Base-by-base conservation (phyloP, 176 grass and related monocot species). In the Puccinellia tenuiflora region DNA sequence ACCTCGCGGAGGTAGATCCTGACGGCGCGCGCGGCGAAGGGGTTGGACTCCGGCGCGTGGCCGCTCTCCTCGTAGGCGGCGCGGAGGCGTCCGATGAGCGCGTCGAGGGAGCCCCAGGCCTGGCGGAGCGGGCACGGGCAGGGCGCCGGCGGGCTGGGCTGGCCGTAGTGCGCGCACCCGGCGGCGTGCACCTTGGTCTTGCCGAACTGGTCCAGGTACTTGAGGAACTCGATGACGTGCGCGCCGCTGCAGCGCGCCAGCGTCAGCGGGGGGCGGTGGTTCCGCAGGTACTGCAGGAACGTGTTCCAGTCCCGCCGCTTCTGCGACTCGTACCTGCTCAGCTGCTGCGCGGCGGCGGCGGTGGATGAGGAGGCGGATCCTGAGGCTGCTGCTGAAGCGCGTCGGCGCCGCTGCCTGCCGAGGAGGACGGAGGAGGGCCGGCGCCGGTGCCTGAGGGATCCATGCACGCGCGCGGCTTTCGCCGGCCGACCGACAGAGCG, bases 291-390 rank as follows among this genome's bases (percentile, higher is more conserved):
- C 89, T 96, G 93, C 74, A 99, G 87, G 88, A 99, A 99, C 54
- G 97, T 99, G 88, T 99, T 96, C 97, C 97, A 99, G 88, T 99
- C 97, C 26, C 97, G 83, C 16, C 97, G 74, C 91, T 99, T 99
- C 89, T 99, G 97, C 56, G 97, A 91, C 82, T 96, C 97, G 89
- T 99, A 99, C 83, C 97, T 76, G 85, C 96, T 99, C 37, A 89
- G 91, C 79, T 84, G 94, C 37, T 35, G 84, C 29, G 52, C 51
- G 42, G 84, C 26, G 24, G 30, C 15, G 59, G 51, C 35, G 42
- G 84, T 14, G 25, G 31, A 9, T 57, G 31, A 1, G 39, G 46
- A 5, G 47, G 81, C 18, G 85, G 52, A 17, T 79, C 68, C 8
- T 85, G 86, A 0, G 82, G 48, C 1, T 63, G 75, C 22, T 73